phyloP scores from a whole-genome alignment of 768 basidiomycete genomes.

The Amanita subjunquillea region DNA sequence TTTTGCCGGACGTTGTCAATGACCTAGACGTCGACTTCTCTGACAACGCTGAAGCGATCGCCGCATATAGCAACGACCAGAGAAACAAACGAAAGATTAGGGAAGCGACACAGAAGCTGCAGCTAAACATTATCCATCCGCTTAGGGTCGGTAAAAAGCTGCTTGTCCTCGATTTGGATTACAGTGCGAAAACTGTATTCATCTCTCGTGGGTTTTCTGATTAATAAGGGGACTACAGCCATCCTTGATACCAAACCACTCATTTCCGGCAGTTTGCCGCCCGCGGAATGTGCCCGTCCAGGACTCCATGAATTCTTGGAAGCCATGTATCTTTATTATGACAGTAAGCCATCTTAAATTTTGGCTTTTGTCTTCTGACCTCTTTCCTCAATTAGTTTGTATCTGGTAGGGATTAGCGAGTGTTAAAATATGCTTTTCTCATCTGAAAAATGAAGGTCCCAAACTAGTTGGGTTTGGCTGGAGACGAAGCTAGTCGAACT shows the following conservation, averaged over 20 bases:
- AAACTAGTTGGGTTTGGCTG: conserved; percentile 85
- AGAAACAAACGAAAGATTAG: conserved; percentile 76
- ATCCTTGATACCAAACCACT: conserved; percentile 81
- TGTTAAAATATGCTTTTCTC: not conserved
- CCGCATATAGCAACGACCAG: conserved; percentile 62
- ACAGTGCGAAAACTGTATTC: conserved; percentile 36
- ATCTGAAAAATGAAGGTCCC: conserved; percentile 40
- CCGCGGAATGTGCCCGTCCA: conserved; percentile 75
- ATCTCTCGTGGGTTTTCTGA: not conserved
- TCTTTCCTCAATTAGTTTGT: conserved; percentile 36
- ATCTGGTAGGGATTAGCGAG: conserved; percentile 48
- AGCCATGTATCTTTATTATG: conserved; percentile 71
- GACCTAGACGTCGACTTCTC: conserved; percentile 79
- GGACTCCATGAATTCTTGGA: conserved; percentile 78
- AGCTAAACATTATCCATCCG: conserved; percentile 65
- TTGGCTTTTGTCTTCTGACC: not conserved
- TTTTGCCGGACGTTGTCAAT: conserved; percentile 62
- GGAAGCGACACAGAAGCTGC: conserved; percentile 56
- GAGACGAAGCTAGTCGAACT: conserved; percentile 83
- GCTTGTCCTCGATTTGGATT: conserved; percentile 83
- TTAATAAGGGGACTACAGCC: conserved; percentile 28
- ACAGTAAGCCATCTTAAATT: conserved; percentile 32
- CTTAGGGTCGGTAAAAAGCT: conserved; percentile 70
- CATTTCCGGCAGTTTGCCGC: conserved; percentile 71
- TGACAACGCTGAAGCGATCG: conserved; percentile 43